Conservation (phyloP, 148 eudicot genomes). For the Arbutus unedo region DNA sequence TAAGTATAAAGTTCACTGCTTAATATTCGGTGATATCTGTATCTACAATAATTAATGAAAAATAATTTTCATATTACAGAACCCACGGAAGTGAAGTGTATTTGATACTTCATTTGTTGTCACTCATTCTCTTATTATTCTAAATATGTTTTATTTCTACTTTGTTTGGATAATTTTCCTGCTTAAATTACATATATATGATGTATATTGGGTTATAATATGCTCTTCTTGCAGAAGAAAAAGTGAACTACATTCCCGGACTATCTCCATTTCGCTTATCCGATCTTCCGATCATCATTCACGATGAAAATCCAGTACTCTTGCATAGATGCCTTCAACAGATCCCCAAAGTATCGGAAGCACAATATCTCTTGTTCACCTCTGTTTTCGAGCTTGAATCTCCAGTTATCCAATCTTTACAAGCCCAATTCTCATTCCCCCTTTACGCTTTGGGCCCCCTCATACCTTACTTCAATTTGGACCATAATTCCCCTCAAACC, state of each 20-base stretch:
- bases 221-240: too few relatives aligned
- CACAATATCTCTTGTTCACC: constrained; percentile 31
- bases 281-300: constrained; percentile 27
- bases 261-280: constrained; percentile 24
- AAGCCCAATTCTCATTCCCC: constrained; percentile 14
- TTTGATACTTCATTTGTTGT: too few relatives aligned
- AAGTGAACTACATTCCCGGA: constrained; percentile 35
- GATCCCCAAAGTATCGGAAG: constrained; percentile 13
- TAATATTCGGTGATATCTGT: too few relatives aligned
- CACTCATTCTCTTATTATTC: too few relatives aligned
- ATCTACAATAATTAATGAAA: too few relatives aligned
- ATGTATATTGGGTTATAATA: too few relatives aligned
- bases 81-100: too few relatives aligned
- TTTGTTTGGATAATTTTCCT: too few relatives aligned
- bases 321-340: background rate
- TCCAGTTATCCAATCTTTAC: constrained; percentile 13
- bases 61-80: too few relatives aligned
- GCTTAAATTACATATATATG: too few relatives aligned
- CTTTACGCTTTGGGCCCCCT: constrained; percentile 39
- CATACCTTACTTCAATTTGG: constrained; percentile 24
- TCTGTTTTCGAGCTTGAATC: constrained; percentile 40
- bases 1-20: too few relatives aligned
- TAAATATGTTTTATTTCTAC: too few relatives aligned
- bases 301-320: constrained; percentile 9
- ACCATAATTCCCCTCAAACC: background rate